Evolutionary conservation across 441 rosid species (phyloP), one percentile per base, ranked within the genome.

Genomic region (Codiaeum variegatum): DNA sequence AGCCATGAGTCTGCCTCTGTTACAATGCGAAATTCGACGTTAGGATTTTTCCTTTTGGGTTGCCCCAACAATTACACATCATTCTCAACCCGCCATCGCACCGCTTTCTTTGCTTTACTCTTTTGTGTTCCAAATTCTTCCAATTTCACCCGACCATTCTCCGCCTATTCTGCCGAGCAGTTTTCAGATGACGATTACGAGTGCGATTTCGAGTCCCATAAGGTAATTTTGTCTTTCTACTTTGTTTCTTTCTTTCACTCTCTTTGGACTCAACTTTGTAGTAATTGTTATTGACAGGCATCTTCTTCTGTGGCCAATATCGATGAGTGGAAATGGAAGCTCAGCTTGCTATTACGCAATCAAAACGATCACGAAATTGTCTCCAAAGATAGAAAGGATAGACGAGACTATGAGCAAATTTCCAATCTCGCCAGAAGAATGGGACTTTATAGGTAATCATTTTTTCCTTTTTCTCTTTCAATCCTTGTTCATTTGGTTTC

Each of bases 311-410:
- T 92, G 73, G 94, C 90, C 75, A 94, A 94, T 84, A 85, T 94
- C 66, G 90, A 92, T 67, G 98, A 91, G 73, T 94, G 99, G 98
- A 94, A 92, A 77, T 94, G 99, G 98, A 94, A 94, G 80, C 90
- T 94, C 72, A 81, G 92, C 51, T 81, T 92, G 84, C 73, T 94
- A 49, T 62, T 88, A 70, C 94, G 86, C 44, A 91, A 78, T 61
- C 94, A 86, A 73, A 86, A 83, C 73, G 94, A 94, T 69, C 88
- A 85, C 78, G 99, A 94, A 81, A 85, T 94, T 73, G 87, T 90
- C 42, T 92, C 98, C 55, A 86, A 88, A 77, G 98, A 94, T 82
- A 90, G 89, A 80, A 85, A 93, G 73, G 99, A 94, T 77, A 91
- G 98, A 77, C 88, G 99, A 83, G 98, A 94, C 75, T 92, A 85